Base-by-base conservation (phyloP, 2,329 filamentous ascomycete genomes). In the Geoglossum cookeanum region DNA sequence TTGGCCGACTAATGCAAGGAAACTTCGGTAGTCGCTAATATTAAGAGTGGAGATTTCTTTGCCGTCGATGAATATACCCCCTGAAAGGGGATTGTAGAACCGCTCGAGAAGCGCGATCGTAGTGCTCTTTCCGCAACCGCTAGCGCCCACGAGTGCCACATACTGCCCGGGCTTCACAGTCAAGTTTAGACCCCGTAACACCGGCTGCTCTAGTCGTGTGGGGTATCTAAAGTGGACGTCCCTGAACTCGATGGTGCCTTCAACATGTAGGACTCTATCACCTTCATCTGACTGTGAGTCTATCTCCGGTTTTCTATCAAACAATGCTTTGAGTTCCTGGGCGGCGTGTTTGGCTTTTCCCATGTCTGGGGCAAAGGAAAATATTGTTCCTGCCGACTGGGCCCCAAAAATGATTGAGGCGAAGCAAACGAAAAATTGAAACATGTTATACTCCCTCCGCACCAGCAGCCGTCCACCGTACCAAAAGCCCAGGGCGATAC, bases 161-260 rank as follows among this genome's bases (percentile, higher is more conserved):
- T 91, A 92, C 66, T 91, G 85, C 3, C 87, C 87, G 0, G 86
- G 85, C 32, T 81, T 79, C 47, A 91, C 79, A 13, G 72, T 74
- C 5, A 91, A 75, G 68, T 91, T 83, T 9, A 96, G 75, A 0
- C 90, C 91, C 32, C 87, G 84, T 2, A 97, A 80, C 0, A 97
- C 88, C n/a, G 88, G 87, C 63, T 94, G 87, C 63, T 95, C 88
- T 0, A 87, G 86, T 0, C 92, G 81, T 0, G 88, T 94, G 0
- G 91, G 90, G 65, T 97, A 98, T 47, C 88, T 80, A 77, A 96
- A 97, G 68, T 95, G 88, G 1, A 97, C 89, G 62, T 94, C 83
- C 22, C 85, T 81, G 73, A 98, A 94, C 68, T 97, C 89, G 61
- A 98, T 79, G 11, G 77, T 78, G 30, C 90, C 91, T 22, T 92